Percentiles rank a stretch among this genome's conserved stretches.
Conservation (phyloP, 331 rosid species). For the Spiraea crenata region DNA sequence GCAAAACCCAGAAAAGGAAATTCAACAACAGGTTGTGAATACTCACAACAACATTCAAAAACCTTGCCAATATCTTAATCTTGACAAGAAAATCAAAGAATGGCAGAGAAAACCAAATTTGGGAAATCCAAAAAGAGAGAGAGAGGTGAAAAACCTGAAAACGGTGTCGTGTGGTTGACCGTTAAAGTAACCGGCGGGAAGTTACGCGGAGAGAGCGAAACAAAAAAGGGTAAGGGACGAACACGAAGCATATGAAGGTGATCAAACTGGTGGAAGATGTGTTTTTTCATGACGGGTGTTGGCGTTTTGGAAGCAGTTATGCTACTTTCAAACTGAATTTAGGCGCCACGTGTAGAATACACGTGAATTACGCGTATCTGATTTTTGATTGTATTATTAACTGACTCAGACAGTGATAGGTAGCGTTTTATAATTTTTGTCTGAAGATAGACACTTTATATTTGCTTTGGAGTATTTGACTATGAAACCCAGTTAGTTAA, state of each 20-base stretch:
- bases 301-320: not conserved
- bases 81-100: not conserved
- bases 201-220: not conserved
- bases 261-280: not conserved
- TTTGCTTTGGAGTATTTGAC: no score
- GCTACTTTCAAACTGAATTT: not conserved
- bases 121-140: not conserved
- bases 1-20: conserved; percentile 4
- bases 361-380: not conserved
- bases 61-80: not conserved
- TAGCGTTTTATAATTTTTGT: no score
- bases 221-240: not conserved
- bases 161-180: conserved; percentile 22
- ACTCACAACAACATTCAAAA: not conserved
- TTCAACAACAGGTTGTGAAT: not conserved
- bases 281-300: not conserved
- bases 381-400: no score
- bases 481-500: no score
- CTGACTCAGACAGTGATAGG: no score
- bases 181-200: conserved; percentile 26
- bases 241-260: not conserved
- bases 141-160: not conserved
- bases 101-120: not conserved
- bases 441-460: no score
- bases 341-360: conserved; percentile 3